Evolutionary conservation across 768 basidiomycete species (phyloP).

Genomic region (Trametopsis cervina): DNA sequence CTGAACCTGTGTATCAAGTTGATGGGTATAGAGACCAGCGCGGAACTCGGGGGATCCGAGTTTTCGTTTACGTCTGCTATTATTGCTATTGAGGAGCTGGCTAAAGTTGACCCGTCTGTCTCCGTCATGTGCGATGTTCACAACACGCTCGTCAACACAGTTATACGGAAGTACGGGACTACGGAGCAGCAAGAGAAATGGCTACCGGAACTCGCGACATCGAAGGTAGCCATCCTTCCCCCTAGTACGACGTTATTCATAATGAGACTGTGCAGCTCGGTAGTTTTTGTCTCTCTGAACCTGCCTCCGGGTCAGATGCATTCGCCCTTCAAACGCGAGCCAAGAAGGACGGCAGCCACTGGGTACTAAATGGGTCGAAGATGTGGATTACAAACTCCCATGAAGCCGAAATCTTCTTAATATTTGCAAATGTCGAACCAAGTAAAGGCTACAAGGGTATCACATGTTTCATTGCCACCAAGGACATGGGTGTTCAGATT

Average conservation of each 20-base stretch:
- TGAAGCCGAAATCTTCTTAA: slow-evolving; percentile 86
- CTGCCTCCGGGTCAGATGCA: slow-evolving; percentile 92
- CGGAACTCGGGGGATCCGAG: slow-evolving; percentile 80
- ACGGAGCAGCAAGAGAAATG: slow-evolving; percentile 83
- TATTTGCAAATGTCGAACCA: slow-evolving; percentile 94
- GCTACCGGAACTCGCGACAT: slow-evolving; percentile 74
- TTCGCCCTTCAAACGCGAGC: slow-evolving; percentile 95
- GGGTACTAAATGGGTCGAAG: slow-evolving; percentile 93
- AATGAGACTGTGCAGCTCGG: slow-evolving; percentile 55
- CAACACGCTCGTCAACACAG: slow-evolving; percentile 96
- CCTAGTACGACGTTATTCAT: not conserved
- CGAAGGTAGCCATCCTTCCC: slow-evolving; percentile 44
- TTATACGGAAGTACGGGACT: slow-evolving; percentile 80
- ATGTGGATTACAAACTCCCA: slow-evolving; percentile 99
- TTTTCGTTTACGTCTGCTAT: slow-evolving; percentile 93
- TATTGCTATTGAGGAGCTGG: slow-evolving; percentile 95
- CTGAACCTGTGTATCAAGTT: slow-evolving; percentile 40
- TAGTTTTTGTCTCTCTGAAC: slow-evolving; percentile 92
- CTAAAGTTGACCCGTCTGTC: slow-evolving; percentile 92
- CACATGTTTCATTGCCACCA: slow-evolving; percentile 93
- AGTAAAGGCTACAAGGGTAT: slow-evolving; percentile 98
- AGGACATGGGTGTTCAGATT: slow-evolving; percentile 94
- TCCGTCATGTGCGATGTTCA: slow-evolving; percentile 97
- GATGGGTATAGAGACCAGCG: slow-evolving; percentile 94
- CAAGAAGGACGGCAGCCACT: slow-evolving; percentile 77